Evolutionary conservation across 441 rosid species (phyloP), one percentile per base, ranked within the genome.

Genomic region (Metrosideros polymorpha): DNA sequence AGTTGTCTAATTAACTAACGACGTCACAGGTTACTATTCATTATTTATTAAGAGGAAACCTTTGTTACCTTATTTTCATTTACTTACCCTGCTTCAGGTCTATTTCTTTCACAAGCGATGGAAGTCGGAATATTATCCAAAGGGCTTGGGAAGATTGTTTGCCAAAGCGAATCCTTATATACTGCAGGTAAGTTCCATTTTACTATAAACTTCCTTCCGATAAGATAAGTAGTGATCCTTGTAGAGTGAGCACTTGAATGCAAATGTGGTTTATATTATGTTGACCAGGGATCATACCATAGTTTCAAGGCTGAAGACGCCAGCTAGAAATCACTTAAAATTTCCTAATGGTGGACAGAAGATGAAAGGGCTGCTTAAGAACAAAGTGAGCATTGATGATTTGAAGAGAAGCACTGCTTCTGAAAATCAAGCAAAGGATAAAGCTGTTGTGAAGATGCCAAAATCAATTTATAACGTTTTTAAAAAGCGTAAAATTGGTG

Each of bases 71-170:
- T 85, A 84, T 84, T 66, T 59, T 85, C 85, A 61, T 83, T 71
- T 35, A 71, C 79, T 55, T 82, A 85, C 88, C 89, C 76, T 91
- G 87, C 66, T 88, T 87, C 92, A 94, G 95, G 89, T 85, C 85
- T 53, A 92, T 93, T 84, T 84, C 89, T 86, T 91, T 91, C 86
- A 63, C 52, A 27, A 19, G 32, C 53, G 63, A 35, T 50, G 47
- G 84, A 82, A 85, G 51, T 71, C 86, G 47, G 87, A 85, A 86
- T 71, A 85, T 61, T 52, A 30, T 88, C 52, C 88, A 42, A 84
- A 93, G 98, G 91, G 92, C 95, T 82, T 95, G 98, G 97, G 92
- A 88, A 42, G 85, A 27, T 86, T 90, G 91, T 84, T 89, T 95
- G 89, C 93, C 95, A 4, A 88, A 92, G 87, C 89, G 93, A 86